These are phyloP conservation scores for Paramecium sexaurelia DNA, from an alignment of 73 alveolate species.

Conservation along the genomic window DNA sequence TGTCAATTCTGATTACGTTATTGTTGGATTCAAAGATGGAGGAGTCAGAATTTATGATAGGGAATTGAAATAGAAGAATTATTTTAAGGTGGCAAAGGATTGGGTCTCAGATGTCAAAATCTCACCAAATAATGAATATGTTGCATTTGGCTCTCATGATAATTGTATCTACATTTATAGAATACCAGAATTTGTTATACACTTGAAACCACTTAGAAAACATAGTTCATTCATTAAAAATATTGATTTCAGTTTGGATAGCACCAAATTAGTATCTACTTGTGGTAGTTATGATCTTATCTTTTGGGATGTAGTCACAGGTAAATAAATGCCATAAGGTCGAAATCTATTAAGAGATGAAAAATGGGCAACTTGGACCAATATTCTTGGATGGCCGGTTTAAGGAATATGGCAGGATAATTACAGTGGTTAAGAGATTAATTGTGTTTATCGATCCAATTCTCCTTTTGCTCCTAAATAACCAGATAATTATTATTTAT, in stretches of 20 bases:
- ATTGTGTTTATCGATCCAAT: conserved; percentile 56
- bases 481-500: conserved; percentile 70
- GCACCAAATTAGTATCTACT: conserved; percentile 79
- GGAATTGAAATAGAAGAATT: not conserved
- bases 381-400: conserved; percentile 94
- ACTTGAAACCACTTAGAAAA: conserved; percentile 70
- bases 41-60: conserved; percentile 87
- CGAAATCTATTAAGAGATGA: conserved; percentile 79
- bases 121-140: not conserved
- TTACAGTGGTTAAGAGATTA: conserved; percentile 86
- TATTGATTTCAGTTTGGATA: conserved; percentile 91
- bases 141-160: conserved; percentile 42
- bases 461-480: conserved; percentile 65
- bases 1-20: conserved; percentile 86
- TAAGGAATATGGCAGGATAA: conserved; percentile 88
- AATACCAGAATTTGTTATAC: conserved; percentile 53
- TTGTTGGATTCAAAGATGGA: conserved; percentile 95
- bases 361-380: conserved; percentile 91
- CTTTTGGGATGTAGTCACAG: conserved; percentile 82
- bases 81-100: conserved; percentile 6
- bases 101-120: conserved; percentile 39
- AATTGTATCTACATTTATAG: conserved; percentile 81
- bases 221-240: conserved; percentile 80
- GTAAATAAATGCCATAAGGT: conserved; percentile 80
- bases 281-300: conserved; percentile 95